Percentiles rank a stretch among this genome's conserved stretches.
Evolutionary conservation across 2,329 filamentous ascomycete species (phyloP).

Genomic region (Penicillium sclerotiorum): DNA sequence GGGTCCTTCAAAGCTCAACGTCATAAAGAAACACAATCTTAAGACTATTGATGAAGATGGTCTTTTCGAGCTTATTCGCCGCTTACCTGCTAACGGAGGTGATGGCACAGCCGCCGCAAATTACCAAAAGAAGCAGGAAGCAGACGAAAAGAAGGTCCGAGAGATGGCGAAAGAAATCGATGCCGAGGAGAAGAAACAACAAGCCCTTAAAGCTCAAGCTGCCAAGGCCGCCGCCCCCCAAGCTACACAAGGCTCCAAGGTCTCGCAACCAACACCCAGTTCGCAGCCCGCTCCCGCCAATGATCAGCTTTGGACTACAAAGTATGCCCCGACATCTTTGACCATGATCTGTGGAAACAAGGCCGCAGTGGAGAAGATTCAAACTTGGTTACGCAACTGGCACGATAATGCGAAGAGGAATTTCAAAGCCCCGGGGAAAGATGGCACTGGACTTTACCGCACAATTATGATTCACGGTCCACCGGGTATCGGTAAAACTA

Average conservation of each 20-base stretch:
- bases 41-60: conserved; percentile 96
- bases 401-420: conserved; percentile 73
- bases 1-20: conserved; percentile 87
- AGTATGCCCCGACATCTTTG: conserved; percentile 85
- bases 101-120: conserved; percentile 85
- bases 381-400: conserved; percentile 84
- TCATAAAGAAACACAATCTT: conserved; percentile 76
- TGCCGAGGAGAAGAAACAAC: conserved; percentile 65
- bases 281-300: conserved; percentile 52
- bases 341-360: conserved; percentile 97
- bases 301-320: conserved; percentile 84
- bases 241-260: conserved; percentile 22
- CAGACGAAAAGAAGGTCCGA: conserved; percentile 80
- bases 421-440: conserved; percentile 80
- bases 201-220: conserved; percentile 28
- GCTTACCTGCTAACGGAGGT: conserved; percentile 82
- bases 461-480: conserved; percentile 96
- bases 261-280: conserved; percentile 39
- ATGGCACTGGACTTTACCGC: conserved; percentile 79
- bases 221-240: conserved; percentile 50
- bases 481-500: conserved; percentile 96
- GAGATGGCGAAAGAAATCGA: conserved; percentile 85
- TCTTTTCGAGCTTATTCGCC: conserved; percentile 80
- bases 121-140: conserved; percentile 78
- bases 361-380: conserved; percentile 81